A percentile compares a stretch with the other conserved stretches of the same genome.
These are phyloP conservation scores for Tylopilus subfusipes DNA, from an alignment of 768 basidiomycete genomes.

Conservation along the genomic window DNA sequence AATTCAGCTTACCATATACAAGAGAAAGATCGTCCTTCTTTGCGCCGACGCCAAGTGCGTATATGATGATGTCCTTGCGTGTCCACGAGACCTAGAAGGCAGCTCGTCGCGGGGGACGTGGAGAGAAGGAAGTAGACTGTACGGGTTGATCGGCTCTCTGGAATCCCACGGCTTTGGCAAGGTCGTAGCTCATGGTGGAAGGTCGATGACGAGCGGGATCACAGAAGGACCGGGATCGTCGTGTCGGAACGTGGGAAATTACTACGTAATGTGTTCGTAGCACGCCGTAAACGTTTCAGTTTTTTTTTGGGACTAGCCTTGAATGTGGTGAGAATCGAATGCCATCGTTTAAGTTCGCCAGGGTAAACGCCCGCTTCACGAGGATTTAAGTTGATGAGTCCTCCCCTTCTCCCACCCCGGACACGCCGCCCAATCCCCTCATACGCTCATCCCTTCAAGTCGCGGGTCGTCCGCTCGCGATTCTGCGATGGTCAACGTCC, in stretches of 20 bases:
- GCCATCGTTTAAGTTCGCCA: no score
- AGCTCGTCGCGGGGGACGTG: not conserved
- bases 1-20: conserved; percentile 57
- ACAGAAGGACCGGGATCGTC: not conserved
- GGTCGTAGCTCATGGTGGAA: conserved; percentile 35
- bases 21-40: conserved; percentile 68
- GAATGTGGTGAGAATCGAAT: not conserved
- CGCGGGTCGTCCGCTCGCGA: not conserved
- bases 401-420: not conserved
- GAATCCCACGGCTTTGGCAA: conserved; percentile 64
- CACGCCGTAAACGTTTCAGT: not conserved
- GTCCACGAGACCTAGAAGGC: conserved; percentile 71
- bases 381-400: conserved; percentile 3
- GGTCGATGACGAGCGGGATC: not conserved
- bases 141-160: conserved; percentile 53
- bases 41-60: conserved; percentile 79
- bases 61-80: conserved; percentile 75
- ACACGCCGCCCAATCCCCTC: not conserved
- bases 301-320: not conserved
- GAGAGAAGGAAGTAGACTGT: conserved; percentile 17
- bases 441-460: not conserved
- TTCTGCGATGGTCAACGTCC: conserved; percentile 16
- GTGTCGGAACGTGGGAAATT: not conserved
- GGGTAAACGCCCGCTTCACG: not conserved
- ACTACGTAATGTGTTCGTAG: not conserved